Percentiles rank a stretch among this genome's conserved stretches.
Conservation (phyloP, 2,329 filamentous ascomycete genomes). For the Blastomyces emzantsi region DNA sequence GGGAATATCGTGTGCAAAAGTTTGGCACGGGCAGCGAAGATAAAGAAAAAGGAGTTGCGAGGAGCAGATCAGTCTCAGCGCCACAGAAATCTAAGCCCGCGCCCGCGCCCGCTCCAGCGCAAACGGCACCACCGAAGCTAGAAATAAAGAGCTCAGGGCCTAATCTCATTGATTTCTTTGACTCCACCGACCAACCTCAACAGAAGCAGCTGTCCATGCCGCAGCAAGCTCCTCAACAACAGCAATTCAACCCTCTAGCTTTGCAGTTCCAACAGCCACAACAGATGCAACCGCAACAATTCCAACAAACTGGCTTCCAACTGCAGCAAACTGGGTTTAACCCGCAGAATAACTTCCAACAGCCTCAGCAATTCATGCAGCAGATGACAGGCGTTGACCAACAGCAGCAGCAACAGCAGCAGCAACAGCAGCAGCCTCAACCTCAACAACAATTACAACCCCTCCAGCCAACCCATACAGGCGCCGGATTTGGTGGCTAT, state of each 20-base stretch:
- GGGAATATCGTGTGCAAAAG: slow-evolving; percentile 84
- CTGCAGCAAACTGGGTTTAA: slow-evolving; percentile 21
- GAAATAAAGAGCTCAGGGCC: slow-evolving; percentile 40
- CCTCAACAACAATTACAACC: slow-evolving; percentile 31
- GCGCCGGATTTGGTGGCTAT: slow-evolving; percentile 77
- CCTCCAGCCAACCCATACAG: slow-evolving; percentile 55
- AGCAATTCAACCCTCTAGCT: slow-evolving; percentile 21
- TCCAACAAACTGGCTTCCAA: slow-evolving; percentile 28
- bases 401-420: slow-evolving; percentile 13
- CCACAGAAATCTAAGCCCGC: slow-evolving; percentile 19
- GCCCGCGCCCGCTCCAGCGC: slow-evolving; percentile 19
- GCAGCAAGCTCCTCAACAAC: slow-evolving; percentile 32
- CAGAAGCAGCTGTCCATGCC: slow-evolving; percentile 62
- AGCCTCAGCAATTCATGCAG: slow-evolving; percentile 16
- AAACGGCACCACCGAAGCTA: slow-evolving; percentile 23
- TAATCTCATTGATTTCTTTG: slow-evolving; percentile 91
- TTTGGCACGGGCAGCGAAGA: slow-evolving; percentile 54
- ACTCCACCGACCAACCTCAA: slow-evolving; percentile 60
- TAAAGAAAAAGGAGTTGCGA: slow-evolving; percentile 23
- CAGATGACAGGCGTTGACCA: slow-evolving; percentile 15
- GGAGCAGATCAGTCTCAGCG: slow-evolving; percentile 25
- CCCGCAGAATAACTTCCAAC: slow-evolving; percentile 19
- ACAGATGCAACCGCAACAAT: slow-evolving; percentile 16
- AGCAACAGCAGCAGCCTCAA: slow-evolving; percentile 12
- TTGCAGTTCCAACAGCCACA: slow-evolving; percentile 22